phyloP scores from a whole-genome alignment of 2,329 filamentous ascomycete species.

The Xylariaceae sp. region DNA sequence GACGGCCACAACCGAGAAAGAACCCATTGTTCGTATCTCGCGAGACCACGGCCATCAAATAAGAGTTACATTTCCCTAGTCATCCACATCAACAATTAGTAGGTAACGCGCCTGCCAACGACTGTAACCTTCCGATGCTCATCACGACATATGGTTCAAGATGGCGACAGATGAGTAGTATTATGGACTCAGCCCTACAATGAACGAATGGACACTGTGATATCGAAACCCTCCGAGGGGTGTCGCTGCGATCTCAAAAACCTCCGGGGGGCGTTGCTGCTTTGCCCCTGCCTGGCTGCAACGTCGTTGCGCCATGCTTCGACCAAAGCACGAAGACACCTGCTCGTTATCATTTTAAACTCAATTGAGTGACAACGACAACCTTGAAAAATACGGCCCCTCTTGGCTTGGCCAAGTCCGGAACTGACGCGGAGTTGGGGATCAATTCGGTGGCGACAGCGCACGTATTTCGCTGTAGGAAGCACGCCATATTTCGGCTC shows the following conservation, averaged over 20 bases:
- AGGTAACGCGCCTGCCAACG: background rate
- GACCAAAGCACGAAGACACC: no score
- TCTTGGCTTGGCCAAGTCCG: background rate
- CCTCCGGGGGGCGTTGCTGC: no score
- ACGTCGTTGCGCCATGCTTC: no score
- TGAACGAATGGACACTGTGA: no score
- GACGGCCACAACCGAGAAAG: background rate
- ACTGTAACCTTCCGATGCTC: background rate
- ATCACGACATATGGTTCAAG: slow-evolving; percentile 1
- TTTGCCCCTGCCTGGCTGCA: no score
- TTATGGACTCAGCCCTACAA: no score
- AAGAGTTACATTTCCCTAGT: background rate
- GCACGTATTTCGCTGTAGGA: background rate
- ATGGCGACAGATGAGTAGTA: background rate
- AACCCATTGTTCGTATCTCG: background rate
- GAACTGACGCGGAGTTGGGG: background rate
- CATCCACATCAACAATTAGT: background rate
- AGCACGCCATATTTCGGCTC: slow-evolving; percentile 1
- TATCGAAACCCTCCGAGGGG: no score
- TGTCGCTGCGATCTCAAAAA: no score
- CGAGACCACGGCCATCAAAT: background rate
- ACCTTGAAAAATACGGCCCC: background rate
- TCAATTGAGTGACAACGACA: no score
- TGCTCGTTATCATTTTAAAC: no score
- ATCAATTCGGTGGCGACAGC: background rate